Conservation (phyloP, 805 yeast species). For the Candida bentonensis region DNA sequence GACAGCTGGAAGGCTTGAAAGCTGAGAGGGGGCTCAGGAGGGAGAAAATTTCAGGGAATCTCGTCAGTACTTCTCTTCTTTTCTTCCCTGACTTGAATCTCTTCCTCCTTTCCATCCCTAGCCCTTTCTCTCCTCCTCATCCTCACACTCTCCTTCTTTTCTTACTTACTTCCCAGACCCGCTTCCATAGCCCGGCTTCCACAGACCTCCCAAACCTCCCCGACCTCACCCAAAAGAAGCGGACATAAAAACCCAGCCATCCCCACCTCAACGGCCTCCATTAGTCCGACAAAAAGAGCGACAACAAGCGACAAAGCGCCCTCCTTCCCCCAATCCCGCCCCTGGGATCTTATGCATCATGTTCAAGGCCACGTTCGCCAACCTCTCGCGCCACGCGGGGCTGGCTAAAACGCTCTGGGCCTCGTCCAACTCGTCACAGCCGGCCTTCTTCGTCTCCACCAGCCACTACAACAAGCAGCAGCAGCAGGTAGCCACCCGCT, state of each 20-base stretch:
- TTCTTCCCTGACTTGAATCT: too few relatives aligned
- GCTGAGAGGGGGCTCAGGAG: too few relatives aligned
- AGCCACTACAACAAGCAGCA: conserved; percentile 26
- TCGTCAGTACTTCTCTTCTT: too few relatives aligned
- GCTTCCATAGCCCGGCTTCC: too few relatives aligned
- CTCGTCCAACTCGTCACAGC: conserved; percentile 18
- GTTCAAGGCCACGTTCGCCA: conserved; percentile 3
- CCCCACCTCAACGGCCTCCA: too few relatives aligned
- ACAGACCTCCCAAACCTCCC: too few relatives aligned
- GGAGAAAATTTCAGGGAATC: too few relatives aligned
- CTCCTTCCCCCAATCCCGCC: background rate
- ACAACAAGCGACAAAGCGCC: background rate
- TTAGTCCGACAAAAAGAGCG: background rate
- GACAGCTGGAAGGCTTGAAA: too few relatives aligned
- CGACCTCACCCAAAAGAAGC: background rate
- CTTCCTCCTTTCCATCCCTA: too few relatives aligned
- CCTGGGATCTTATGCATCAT: background rate
- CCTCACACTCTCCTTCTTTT: too few relatives aligned
- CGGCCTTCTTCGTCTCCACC: conserved; percentile 27
- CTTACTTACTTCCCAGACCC: too few relatives aligned
- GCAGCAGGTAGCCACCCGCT: conserved; percentile 17
- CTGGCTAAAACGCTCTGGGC: conserved; percentile 26
- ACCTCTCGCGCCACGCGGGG: conserved; percentile 23
- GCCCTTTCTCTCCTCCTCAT: too few relatives aligned
- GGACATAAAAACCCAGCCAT: background rate